Evolutionary conservation across 208 protist genomes (phyloP).

Genomic region (Kentomonas sorsogonicus): DNA sequence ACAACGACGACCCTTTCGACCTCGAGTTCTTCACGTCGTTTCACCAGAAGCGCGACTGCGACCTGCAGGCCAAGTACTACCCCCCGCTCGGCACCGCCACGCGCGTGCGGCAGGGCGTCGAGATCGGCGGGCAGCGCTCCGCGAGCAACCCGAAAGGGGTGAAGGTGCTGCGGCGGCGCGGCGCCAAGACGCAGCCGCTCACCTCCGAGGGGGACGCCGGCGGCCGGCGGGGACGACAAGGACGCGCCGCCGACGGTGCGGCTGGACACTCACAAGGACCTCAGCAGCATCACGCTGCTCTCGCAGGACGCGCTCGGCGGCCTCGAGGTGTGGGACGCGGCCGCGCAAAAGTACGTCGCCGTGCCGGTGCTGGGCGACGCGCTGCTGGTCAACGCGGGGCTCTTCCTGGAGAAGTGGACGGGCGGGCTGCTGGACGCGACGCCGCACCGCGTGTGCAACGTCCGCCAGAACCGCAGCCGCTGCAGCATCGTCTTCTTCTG

Average conservation of each 20-base stretch:
- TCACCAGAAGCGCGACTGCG: conserved; percentile 72
- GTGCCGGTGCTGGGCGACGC: conserved; percentile 83
- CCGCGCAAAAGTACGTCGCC: conserved; percentile 44
- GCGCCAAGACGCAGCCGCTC: conserved; percentile 48
- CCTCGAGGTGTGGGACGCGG: conserved; percentile 79
- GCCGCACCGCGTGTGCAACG: conserved; percentile 76
- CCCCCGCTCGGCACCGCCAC: conserved; percentile 44
- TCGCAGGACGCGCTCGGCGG: conserved; percentile 80
- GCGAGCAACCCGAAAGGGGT: conserved; percentile 55
- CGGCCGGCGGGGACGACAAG: conserved; percentile 2
- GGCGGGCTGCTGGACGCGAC: conserved; percentile 76
- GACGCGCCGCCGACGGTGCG: conserved; percentile 30
- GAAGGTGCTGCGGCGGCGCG: conserved; percentile 74
- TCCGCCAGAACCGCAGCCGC: conserved; percentile 49
- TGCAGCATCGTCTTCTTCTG: conserved; percentile 87
- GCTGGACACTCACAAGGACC: conserved; percentile 81
- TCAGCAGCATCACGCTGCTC: conserved; percentile 82
- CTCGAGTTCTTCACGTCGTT: conserved; percentile 77
- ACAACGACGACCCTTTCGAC: conserved; percentile 71
- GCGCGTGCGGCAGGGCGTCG: conserved; percentile 40
- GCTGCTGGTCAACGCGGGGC: conserved; percentile 77
- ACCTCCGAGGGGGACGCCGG: conserved; percentile 8
- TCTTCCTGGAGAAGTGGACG: conserved; percentile 88
- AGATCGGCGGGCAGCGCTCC: conserved; percentile 46
- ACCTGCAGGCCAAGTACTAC: conserved; percentile 87